These are phyloP conservation scores for Lumnitzera racemosa DNA, from an alignment of 345 rosid species.

Conservation along the genomic window DNA sequence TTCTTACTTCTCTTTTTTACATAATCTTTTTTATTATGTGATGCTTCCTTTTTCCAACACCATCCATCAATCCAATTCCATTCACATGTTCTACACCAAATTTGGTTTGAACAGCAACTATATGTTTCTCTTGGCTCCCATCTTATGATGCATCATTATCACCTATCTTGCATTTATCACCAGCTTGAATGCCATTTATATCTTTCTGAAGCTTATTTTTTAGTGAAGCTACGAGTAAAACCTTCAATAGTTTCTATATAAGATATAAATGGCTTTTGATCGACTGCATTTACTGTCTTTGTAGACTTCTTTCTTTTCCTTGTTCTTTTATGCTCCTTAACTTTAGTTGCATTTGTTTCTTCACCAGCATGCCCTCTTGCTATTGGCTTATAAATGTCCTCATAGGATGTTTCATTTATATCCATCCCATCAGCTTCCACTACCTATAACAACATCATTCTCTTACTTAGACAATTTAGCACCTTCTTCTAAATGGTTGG, in stretches of 20 bases:
- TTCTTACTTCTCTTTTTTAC: slow-evolving; percentile 33
- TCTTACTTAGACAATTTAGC: neutral
- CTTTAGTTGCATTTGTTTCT: slow-evolving; percentile 3
- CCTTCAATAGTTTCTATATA: neutral
- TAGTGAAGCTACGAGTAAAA: neutral
- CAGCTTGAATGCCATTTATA: neutral
- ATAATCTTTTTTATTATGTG: slow-evolving; percentile 6
- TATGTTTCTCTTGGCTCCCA: no score
- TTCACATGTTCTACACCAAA: neutral
- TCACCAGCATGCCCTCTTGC: slow-evolving; percentile 11
- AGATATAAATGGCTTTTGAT: slow-evolving; percentile 10
- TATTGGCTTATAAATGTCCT: neutral
- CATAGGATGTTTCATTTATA: no score
- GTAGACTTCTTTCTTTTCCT: slow-evolving; percentile 23
- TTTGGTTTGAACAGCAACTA: neutral
- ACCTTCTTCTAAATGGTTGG: neutral
- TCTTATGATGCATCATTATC: no score
- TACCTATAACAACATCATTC: no score
- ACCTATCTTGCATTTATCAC: no score
- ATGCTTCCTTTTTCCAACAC: neutral
- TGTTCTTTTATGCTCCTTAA: slow-evolving; percentile 23
- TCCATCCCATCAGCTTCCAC: no score
- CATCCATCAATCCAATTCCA: neutral
- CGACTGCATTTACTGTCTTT: slow-evolving; percentile 14
- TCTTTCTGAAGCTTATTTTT: slow-evolving; percentile 1